Evolutionary conservation across 306 rosid species (phyloP).

Genomic region (Prunus fruticosa): DNA sequence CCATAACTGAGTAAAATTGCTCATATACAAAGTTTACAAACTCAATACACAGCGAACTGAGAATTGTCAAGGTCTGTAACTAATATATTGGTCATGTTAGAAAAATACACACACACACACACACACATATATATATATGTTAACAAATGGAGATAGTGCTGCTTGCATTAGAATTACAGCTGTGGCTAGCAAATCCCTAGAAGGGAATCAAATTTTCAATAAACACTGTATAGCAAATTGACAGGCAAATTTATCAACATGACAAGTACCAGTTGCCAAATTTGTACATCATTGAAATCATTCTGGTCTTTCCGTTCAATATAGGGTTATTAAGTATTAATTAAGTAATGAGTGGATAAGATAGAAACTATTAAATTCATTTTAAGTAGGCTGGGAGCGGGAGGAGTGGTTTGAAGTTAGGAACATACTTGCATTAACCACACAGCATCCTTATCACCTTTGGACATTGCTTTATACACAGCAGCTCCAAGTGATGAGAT

Average conservation of each 20-base stretch:
- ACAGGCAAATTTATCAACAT: neutral
- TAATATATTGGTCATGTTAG: neutral
- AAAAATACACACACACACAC: neutral
- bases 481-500: constrained; percentile 89
- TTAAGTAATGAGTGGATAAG: neutral
- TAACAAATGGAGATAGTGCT: neutral
- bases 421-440: constrained; percentile 97
- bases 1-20: neutral
- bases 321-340: no score
- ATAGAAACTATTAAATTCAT: neutral
- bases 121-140: neutral
- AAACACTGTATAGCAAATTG: neutral
- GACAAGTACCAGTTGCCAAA: neutral
- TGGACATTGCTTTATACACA: constrained; percentile 82
- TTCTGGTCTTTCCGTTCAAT: neutral
- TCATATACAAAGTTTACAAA: neutral
- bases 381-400: constrained; percentile 10
- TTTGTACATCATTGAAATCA: neutral
- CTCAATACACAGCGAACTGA: neutral
- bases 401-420: constrained; percentile 22
- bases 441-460: constrained; percentile 87
- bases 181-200: neutral
- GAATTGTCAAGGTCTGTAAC: neutral
- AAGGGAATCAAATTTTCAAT: neutral
- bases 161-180: neutral